phyloP scores from a whole-genome alignment of 2,329 filamentous ascomycete species.

The Polychaeton citri region DNA sequence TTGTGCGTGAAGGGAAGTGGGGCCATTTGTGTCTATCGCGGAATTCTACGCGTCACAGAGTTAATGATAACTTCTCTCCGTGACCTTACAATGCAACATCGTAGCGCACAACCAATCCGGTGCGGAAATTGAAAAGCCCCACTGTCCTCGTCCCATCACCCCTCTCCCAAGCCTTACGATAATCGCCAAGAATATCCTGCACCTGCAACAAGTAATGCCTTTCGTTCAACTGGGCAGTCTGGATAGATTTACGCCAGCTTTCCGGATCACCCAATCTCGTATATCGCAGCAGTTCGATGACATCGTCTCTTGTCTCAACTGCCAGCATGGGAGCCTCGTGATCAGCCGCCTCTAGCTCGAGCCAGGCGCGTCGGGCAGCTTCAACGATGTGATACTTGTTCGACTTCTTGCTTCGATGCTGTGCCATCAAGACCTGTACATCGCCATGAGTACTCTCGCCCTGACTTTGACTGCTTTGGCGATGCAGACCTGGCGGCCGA shows the following conservation, averaged over 20 bases:
- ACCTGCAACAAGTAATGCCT: constrained; percentile 73
- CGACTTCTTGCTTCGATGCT: constrained; percentile 79
- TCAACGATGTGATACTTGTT: constrained; percentile 80
- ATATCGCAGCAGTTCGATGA: constrained; percentile 61
- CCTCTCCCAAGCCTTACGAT: constrained; percentile 45
- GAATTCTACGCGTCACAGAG: no score
- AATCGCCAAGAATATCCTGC: constrained; percentile 55
- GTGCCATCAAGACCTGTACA: constrained; percentile 71
- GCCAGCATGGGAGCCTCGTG: constrained; percentile 70
- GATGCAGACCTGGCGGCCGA: constrained; percentile 21
- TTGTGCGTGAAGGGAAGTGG: no score
- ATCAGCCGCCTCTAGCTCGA: constrained; percentile 55
- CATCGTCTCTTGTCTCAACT: constrained; percentile 74
- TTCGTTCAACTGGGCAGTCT: constrained; percentile 62
- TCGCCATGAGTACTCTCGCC: constrained; percentile 45
- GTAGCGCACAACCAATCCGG: constrained; percentile 72
- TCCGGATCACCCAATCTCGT: constrained; percentile 69
- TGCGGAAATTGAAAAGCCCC: constrained; percentile 86
- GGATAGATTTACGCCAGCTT: constrained; percentile 69
- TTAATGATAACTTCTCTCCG: no score
- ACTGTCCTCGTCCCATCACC: constrained; percentile 50
- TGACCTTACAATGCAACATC: constrained; percentile 43
- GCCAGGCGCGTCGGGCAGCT: constrained; percentile 46
- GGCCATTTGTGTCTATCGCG: no score
- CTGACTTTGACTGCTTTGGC: constrained; percentile 26